phyloP scores from a whole-genome alignment of 2,329 filamentous ascomycete species.

The Exutisphaerella laricina region DNA sequence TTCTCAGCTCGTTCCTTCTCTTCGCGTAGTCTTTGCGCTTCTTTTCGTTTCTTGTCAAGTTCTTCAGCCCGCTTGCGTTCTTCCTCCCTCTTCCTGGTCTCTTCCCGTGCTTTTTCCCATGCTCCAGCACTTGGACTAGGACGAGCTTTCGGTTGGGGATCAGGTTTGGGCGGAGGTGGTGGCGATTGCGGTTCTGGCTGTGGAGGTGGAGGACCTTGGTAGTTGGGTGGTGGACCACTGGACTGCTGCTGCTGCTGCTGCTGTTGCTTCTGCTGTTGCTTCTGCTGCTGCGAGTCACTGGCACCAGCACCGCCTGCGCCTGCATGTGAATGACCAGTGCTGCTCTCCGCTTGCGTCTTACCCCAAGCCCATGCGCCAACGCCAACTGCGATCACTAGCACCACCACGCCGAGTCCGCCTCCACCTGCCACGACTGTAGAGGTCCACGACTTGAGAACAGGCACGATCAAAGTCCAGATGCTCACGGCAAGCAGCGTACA shows the following conservation, averaged over 20 bases:
- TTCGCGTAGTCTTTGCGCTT: slow-evolving; percentile 48
- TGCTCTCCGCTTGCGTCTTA: slow-evolving; percentile 53
- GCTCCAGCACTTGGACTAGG: slow-evolving; percentile 27
- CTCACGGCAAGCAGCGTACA: slow-evolving; percentile 67
- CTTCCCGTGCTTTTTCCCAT: slow-evolving; percentile 66
- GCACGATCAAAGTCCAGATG: slow-evolving; percentile 67
- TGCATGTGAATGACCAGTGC: slow-evolving; percentile 26
- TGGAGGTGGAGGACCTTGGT: slow-evolving; percentile 14
- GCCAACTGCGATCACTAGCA: slow-evolving; percentile 68
- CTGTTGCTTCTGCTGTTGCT: slow-evolving; percentile 18
- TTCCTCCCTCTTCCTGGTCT: slow-evolving; percentile 58
- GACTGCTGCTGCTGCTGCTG: slow-evolving; percentile 9
- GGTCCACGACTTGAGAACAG: slow-evolving; percentile 69
- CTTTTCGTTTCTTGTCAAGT: slow-evolving; percentile 54
- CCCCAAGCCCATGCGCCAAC: slow-evolving; percentile 73
- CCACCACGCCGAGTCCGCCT: slow-evolving; percentile 65
- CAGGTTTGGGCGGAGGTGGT: slow-evolving; percentile 17
- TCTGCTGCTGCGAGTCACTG: slow-evolving; percentile 27
- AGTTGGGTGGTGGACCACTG: not conserved
- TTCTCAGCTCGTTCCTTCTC: slow-evolving; percentile 43
- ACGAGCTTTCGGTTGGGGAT: slow-evolving; percentile 21
- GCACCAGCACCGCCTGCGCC: slow-evolving; percentile 33
- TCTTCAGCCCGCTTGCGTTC: slow-evolving; percentile 55
- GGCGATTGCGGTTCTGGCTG: slow-evolving; percentile 18
- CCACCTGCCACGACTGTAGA: slow-evolving; percentile 59